Base-by-base conservation (phyloP, 2,329 filamentous ascomycete genomes). In the Aspergillus amoenus region DNA sequence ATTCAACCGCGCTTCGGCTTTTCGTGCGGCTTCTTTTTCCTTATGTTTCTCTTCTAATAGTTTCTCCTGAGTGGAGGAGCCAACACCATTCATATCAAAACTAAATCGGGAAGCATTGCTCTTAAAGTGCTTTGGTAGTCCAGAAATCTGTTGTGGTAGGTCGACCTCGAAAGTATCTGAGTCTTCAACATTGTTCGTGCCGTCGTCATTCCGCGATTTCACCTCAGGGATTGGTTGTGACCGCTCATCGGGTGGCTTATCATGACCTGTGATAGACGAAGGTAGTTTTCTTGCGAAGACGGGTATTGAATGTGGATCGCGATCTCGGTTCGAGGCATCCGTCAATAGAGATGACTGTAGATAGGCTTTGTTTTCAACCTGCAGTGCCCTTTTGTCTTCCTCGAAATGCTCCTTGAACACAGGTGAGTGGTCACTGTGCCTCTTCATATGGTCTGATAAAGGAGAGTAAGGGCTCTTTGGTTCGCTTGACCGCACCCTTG, bases 61-160 rank as follows among this genome's bases (percentile, higher is more conserved):
- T 61, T 81, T 82, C 65, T 88, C 85, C 66, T 88, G 84, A 0
- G 79, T 77, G 4, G 81, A 78, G 5, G 84, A 85, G 53, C 83
- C 84, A 9, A 79, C 77, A 15, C 80, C 81, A 5, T 78, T 80
- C 64, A 87, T 81, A 60, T 88, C 85, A 62, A 88, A 88, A 63
- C 85, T 88, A 66, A 88, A 88, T 9, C 85, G 76, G 2, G 84
- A 87, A 1, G 84, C 82, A 67, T 81, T 84, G 64, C 84, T 87
- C 56, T 74, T 79, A 54, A 80, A 69, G 62, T 79, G 79, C 57
- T 73, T 78, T 2, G 79, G 79, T 37, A 80, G 59, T 5, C 73
- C 73, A 4, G 71, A 62, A 30, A 68, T 63, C 42, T 66, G 64
- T 41, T 66, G 67, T 12, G 67, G 61, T 12, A 67, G 61, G 39